These are phyloP conservation scores for Prototheca wickerhamii DNA, from an alignment of 163 green algal genomes.

Conservation along the genomic window DNA sequence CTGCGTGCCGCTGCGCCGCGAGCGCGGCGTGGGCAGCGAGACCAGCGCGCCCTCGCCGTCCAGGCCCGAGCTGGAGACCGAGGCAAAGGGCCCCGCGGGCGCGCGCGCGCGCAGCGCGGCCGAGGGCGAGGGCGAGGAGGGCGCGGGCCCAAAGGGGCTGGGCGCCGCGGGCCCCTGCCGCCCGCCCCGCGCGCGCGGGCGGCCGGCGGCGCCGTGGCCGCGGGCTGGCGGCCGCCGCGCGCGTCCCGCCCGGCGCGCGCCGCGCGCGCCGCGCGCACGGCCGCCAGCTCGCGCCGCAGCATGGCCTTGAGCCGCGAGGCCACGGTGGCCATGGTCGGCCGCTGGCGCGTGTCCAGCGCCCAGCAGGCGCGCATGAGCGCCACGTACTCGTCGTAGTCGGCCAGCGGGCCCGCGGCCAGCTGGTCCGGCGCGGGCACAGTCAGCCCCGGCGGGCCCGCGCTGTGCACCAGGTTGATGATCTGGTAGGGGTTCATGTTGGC, in stretches of 20 bases:
- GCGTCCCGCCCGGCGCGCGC: too few species aligned
- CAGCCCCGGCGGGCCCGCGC: neutral
- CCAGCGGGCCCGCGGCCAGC: neutral
- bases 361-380: slow-evolving; percentile 20
- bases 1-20: too few species aligned
- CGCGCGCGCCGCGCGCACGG: too few species aligned
- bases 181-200: too few species aligned
- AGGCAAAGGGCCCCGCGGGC: too few species aligned
- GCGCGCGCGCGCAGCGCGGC: too few species aligned
- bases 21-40: too few species aligned
- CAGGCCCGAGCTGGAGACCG: too few species aligned
- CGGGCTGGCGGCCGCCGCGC: too few species aligned
- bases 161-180: too few species aligned
- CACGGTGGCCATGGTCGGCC: slow-evolving; percentile 9
- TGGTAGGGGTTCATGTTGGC: slow-evolving; percentile 31
- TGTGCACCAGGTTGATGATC: slow-evolving; percentile 11
- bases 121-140: neutral
- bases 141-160: neutral
- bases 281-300: neutral
- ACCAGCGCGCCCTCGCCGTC: too few species aligned
- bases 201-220: too few species aligned
- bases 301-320: neutral
- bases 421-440: neutral
- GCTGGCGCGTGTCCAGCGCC: slow-evolving; percentile 4
- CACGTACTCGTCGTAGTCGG: slow-evolving; percentile 6